phyloP scores from a whole-genome alignment of 2,329 filamentous ascomycete species.

The Bipolaris cookei region DNA sequence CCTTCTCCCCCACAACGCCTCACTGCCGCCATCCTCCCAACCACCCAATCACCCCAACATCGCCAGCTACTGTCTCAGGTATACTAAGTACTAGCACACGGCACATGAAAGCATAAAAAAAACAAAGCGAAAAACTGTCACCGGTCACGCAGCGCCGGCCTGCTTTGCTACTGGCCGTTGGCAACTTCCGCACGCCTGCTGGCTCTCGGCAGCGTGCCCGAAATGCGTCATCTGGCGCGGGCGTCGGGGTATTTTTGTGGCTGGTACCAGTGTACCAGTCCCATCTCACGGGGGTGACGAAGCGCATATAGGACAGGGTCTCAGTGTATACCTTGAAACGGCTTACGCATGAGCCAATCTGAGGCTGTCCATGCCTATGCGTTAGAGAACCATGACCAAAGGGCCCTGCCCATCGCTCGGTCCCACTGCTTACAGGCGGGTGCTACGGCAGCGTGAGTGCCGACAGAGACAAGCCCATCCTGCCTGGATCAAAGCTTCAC shows the following conservation, averaged over 20 bases:
- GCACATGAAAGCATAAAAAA: too few species aligned
- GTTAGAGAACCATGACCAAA: conserved; percentile 41
- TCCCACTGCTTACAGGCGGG: conserved; percentile 43
- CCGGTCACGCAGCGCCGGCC: conserved; percentile 21
- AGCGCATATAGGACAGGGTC: conserved; percentile 49
- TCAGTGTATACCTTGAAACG: conserved; percentile 49
- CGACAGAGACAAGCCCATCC: conserved; percentile 41
- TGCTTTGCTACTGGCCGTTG: conserved; percentile 29
- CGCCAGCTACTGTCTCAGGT: conserved; percentile 22
- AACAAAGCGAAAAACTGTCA: conserved; percentile 2
- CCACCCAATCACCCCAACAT: conserved; percentile 1
- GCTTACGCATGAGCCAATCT: conserved; percentile 50
- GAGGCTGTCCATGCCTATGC: conserved; percentile 47
- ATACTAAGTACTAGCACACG: conserved; percentile 7
- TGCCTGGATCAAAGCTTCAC: conserved; percentile 40
- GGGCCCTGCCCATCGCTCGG: conserved; percentile 31
- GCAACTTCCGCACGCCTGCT: conserved; percentile 32
- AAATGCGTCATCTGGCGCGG: conserved; percentile 41
- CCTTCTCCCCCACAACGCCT: conserved; percentile 12
- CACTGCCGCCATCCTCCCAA: background rate
- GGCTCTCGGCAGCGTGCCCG: conserved; percentile 29
- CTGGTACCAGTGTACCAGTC: conserved; percentile 44
- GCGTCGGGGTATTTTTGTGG: conserved; percentile 43
- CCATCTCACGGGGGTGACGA: conserved; percentile 41
- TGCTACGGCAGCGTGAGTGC: conserved; percentile 47